Evolutionary conservation across 2,329 filamentous ascomycete species (phyloP).

Genomic region (Herpomyces periplanetae): DNA sequence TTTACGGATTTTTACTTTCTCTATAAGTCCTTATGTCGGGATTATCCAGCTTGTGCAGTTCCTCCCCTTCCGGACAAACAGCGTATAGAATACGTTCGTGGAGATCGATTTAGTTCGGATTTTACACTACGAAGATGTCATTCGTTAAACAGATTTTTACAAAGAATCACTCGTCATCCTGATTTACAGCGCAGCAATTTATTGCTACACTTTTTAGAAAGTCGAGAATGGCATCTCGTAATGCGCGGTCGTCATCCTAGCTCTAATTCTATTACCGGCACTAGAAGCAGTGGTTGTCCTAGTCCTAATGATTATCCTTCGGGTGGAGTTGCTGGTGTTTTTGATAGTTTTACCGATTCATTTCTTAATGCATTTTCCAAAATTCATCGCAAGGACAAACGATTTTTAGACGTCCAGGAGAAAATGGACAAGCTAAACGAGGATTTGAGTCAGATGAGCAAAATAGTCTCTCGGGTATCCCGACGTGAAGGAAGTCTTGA

Average conservation of each 20-base stretch:
- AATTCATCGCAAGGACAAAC: conserved; percentile 66
- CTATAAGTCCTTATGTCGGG: conserved; percentile 50
- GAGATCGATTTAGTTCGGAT: conserved; percentile 69
- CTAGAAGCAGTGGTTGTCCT: too few species aligned
- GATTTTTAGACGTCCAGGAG: conserved; percentile 75
- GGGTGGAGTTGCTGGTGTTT: conserved; percentile 16
- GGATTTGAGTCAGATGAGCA: conserved; percentile 65
- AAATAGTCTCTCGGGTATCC: conserved; percentile 65
- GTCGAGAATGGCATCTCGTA: conserved; percentile 73
- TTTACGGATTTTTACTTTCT: conserved; percentile 96
- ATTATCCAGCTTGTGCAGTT: conserved; percentile 66
- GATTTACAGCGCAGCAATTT: conserved; percentile 46
- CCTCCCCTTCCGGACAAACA: conserved; percentile 90
- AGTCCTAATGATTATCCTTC: too few species aligned
- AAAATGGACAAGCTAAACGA: conserved; percentile 77
- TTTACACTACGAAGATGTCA: conserved; percentile 62
- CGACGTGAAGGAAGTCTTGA: conserved; percentile 60
- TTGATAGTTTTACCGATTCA: conserved; percentile 77
- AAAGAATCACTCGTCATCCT: conserved; percentile 51
- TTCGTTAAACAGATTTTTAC: conserved; percentile 63
- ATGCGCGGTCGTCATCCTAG: conserved; percentile 25
- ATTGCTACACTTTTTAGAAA: conserved; percentile 63
- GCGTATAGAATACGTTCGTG: conserved; percentile 92
- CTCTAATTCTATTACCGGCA: conserved; percentile 10
- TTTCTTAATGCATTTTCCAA: conserved; percentile 94